Base-by-base conservation (phyloP, 257 asterid species). In the Galeopsis tetrahit region DNA sequence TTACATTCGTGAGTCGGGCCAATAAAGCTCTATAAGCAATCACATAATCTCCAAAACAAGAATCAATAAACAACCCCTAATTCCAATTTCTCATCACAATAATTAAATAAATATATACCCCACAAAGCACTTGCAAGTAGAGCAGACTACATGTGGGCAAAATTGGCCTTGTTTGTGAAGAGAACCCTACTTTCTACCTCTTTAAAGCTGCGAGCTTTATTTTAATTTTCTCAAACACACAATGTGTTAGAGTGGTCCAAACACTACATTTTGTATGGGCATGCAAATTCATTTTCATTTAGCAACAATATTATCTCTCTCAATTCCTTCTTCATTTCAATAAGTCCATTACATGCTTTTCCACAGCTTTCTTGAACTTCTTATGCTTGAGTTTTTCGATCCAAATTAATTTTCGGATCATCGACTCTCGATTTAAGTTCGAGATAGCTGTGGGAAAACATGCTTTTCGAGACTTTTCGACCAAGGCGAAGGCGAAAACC, bases 331-430 rank as follows among this genome's bases (percentile, higher is more conserved):
- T 46, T 31, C 56, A 36, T 11, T 73, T 38, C 72, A 51, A 51
- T 5, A 58, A 85, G 88, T 83, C 90, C 88, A 82, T 78, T 72
- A 21, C 88, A 83, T 90, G 87, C 88, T 84, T 80, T 87, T 87
- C 96, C 96, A 89, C 96, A 85, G 96, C 96, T 87, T 89, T 89
- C 94, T 89, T 89, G 96, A 89, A 89, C 96, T 90, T 55, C 60
- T 67, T n/a, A 63, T 57, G 42, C 75, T 33, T 44, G 32, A 53
- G 11, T 51, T 58, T 77, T 10, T 64, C 42, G 67, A 59, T 70
- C 70, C 14, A 38, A 5, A 1, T 53, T 11, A 5, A 1, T 39
- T 11, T 49, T 52, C 36, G 60, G 62, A n/a, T 53, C 43, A 68
- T 31, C 48, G 60, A 44, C 11, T 7, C 42, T 39, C 65, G 46